phyloP scores from a whole-genome alignment of 2,329 filamentous ascomycete genomes.

The Cladobotryum mycophilum region DNA sequence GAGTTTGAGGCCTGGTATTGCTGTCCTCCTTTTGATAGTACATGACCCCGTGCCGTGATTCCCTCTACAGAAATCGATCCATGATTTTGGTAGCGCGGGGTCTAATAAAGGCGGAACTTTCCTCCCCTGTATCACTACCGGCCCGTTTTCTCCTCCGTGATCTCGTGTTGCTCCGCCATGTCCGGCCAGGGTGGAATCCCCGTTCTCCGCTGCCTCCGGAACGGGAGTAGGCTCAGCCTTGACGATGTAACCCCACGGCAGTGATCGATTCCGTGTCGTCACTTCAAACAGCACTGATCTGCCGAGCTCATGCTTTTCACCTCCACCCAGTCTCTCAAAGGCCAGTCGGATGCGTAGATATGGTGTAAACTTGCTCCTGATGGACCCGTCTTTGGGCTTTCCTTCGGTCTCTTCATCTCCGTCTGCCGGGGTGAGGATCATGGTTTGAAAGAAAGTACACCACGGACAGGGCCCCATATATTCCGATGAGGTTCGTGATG shows the following conservation, averaged over 20 bases:
- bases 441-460: slow-evolving; percentile 32
- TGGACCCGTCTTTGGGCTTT: not conserved
- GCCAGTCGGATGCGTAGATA: slow-evolving; percentile 33
- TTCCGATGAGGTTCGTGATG: not conserved
- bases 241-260: slow-evolving; percentile 33
- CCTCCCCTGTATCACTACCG: slow-evolving; percentile 23
- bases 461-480: slow-evolving; percentile 25
- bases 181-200: not conserved
- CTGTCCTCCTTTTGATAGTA: slow-evolving; percentile 8
- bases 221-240: slow-evolving; percentile 16
- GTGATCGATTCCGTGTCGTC: slow-evolving; percentile 28
- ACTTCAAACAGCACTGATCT: slow-evolving; percentile 31
- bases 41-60: slow-evolving; percentile 23
- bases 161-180: not conserved
- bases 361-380: slow-evolving; percentile 28
- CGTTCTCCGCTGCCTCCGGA: not conserved
- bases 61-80: slow-evolving; percentile 30
- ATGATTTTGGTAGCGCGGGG: slow-evolving; percentile 24
- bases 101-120: slow-evolving; percentile 25
- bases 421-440: slow-evolving; percentile 25
- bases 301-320: slow-evolving; percentile 32
- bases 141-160: not conserved
- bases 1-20: slow-evolving; percentile 25
- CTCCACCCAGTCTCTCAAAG: slow-evolving; percentile 31
- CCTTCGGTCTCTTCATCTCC: slow-evolving; percentile 10